Base-by-base conservation (phyloP, 2,329 filamentous ascomycete genomes). In the Nemania sp. region DNA sequence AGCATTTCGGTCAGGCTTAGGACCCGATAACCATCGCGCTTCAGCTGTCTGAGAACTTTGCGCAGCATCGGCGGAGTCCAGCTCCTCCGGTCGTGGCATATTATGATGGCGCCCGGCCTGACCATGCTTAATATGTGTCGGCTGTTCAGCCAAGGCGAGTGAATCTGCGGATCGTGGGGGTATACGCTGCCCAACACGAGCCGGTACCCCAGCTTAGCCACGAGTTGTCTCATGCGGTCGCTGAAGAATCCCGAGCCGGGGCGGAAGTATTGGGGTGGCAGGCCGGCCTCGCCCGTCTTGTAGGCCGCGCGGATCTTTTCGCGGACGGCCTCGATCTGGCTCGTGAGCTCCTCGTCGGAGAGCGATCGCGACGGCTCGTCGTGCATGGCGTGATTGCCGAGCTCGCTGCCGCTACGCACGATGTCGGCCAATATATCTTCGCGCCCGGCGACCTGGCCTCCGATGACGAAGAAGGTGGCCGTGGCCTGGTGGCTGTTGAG, bases 381-480 rank as follows among this genome's bases (percentile, higher is more conserved):
- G 73, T 87, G 84, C 91, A 95, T 93, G 10, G 90, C 92, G 75
- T 97, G 92, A 76, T 97, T 97, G 21, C 85, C 92, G 3, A 97
- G 79, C 78, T 92, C 90, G 73, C 90, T 85, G 20, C 87, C 87
- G 50, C 76, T 78, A 39, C 78, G 77, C n/a, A 90, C 79, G 1
- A 90, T 77, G 40, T 83, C 78, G 45, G 80, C 75, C 34, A 92
- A 78, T 2, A 82, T 74, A 5, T 78, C 76, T 70, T 88, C 81
- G 29, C 78, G 74, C 1, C 82, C 84, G 0, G 79, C 67, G 10
- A 91, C 87, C 77, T 97, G 92, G 2, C 83, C 83, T 9, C 92
- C 92, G 68, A 97, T 96, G 34, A 96, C 82, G 75, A 97, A 97
- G 74, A 96, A 95, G 0, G 92, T 97, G 0, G 92, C 92, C 18